Base-by-base conservation (phyloP, 202 grass and related monocot genomes). In the Setaria italica region DNA sequence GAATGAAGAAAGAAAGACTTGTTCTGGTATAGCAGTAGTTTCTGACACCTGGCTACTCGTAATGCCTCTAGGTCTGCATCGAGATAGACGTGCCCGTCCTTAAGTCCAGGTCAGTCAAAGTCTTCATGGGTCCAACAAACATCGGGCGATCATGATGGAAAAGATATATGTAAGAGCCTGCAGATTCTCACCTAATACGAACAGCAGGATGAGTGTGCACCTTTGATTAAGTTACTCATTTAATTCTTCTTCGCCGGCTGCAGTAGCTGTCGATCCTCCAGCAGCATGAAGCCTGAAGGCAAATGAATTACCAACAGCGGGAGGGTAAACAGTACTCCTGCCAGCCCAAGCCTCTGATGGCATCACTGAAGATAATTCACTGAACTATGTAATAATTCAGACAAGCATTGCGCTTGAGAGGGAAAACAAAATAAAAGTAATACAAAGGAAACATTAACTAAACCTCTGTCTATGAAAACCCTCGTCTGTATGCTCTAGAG, bases 261-360 rank as follows among this genome's bases (percentile, higher is more conserved):
- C 11, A 0, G 59, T 13, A 32, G 4, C 59, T 62, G 59, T 59
- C 57, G 2, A 21, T 33, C 60, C 11, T 14, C 33, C 13, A 17
- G 14, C 30, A 14, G 1, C 30, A 8, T 92, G 57, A 83, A 95
- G 73, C 35, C 95, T 98, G 63, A 98, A 98, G 20, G 84, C 72
- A 87, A 89, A 92, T 68, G 88, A 87, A 88, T 92, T 90, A 57
- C 78, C 1, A 46, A 46, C 8, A 7, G 0, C 43, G 9, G 43
- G 8, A 60, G 92, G 92, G 74, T 92, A 87, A 70, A 46, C 8
- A 46, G 8, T 84, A 62, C 72, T 82, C 78, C 89, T 69, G 34
- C 83, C 87, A 76, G 43, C 43, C 43, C 43, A 6, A 46, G 43
- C 43, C 9, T 46, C 43, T 46, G 43, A 46, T 46, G 43, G 43